phyloP scores from a whole-genome alignment of 768 basidiomycete species.

The Phanerodontia chrysosporium region DNA sequence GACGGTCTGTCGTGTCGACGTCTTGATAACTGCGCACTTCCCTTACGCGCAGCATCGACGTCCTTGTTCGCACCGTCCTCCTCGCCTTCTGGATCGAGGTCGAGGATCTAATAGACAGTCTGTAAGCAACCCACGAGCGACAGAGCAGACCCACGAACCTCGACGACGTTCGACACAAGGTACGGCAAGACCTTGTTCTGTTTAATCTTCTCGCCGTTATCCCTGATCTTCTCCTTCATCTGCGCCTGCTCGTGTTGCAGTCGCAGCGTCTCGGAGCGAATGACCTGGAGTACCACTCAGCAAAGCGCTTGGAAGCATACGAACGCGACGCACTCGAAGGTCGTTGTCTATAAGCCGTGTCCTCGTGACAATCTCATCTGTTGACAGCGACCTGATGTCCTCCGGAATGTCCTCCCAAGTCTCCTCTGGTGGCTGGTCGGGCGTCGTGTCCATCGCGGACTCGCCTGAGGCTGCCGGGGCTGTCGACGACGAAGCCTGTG shows the following conservation, averaged over 20 bases:
- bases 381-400: constrained; percentile 70
- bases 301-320: neutral
- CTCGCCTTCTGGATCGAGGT: constrained; percentile 90
- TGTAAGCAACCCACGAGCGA: neutral
- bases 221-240: constrained; percentile 98
- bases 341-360: constrained; percentile 95
- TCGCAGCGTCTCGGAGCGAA: constrained; percentile 91
- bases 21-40: constrained; percentile 99
- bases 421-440: constrained; percentile 69
- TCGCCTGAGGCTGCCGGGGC: constrained; percentile 27
- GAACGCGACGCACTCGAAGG: constrained; percentile 61
- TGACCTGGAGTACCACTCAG: constrained; percentile 58
- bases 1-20: constrained; percentile 96
- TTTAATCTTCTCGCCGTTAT: constrained; percentile 97
- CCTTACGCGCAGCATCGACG: constrained; percentile 92
- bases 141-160: constrained; percentile 47
- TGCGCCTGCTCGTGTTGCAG: constrained; percentile 91
- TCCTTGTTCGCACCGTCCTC: constrained; percentile 96
- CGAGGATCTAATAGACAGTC: constrained; percentile 62
- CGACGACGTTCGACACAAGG: constrained; percentile 95
- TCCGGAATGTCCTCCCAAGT: constrained; percentile 90
- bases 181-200: constrained; percentile 99
- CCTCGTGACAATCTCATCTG: constrained; percentile 87
- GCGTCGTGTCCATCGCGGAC: constrained; percentile 65
- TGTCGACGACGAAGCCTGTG: constrained; percentile 30